Conservation (phyloP, 1,284 basidiomycete species). For the Stygiomarasmius scandens region DNA sequence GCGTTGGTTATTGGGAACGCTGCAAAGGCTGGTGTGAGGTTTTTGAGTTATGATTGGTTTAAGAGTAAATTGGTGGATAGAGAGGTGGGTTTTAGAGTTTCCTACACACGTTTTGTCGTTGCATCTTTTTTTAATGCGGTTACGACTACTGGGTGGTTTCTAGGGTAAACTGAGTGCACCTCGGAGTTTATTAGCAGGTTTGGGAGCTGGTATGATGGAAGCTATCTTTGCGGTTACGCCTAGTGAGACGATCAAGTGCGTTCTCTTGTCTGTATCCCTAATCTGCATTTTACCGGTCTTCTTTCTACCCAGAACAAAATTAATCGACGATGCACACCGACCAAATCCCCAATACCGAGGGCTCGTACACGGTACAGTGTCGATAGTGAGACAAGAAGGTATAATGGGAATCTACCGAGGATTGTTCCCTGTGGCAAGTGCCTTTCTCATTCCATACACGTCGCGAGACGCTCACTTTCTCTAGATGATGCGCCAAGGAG, state of each 20-base stretch:
- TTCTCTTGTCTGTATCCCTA: constrained; percentile 27
- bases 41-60: constrained; percentile 94
- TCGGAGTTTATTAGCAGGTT: constrained; percentile 82
- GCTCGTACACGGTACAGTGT: constrained; percentile 83
- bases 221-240: constrained; percentile 96
- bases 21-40: constrained; percentile 91
- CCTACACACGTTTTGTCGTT: neutral
- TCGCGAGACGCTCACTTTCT: neutral
- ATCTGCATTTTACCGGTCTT: neutral
- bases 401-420: constrained; percentile 87
- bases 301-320: constrained; percentile 76
- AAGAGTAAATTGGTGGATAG: constrained; percentile 84
- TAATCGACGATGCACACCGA: constrained; percentile 93
- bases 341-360: constrained; percentile 86
- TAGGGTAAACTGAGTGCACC: constrained; percentile 91
- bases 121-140: no score
- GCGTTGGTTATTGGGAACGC: constrained; percentile 92
- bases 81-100: constrained; percentile 53
- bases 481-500: constrained; percentile 96
- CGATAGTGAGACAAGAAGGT: constrained; percentile 87
- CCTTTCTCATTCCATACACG: neutral
- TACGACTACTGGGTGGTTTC: neutral
- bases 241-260: constrained; percentile 97
- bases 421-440: constrained; percentile 87
- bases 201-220: constrained; percentile 95